phyloP scores from a whole-genome alignment of 352 stramenopile species.

The Phytophthora citrophthora region DNA sequence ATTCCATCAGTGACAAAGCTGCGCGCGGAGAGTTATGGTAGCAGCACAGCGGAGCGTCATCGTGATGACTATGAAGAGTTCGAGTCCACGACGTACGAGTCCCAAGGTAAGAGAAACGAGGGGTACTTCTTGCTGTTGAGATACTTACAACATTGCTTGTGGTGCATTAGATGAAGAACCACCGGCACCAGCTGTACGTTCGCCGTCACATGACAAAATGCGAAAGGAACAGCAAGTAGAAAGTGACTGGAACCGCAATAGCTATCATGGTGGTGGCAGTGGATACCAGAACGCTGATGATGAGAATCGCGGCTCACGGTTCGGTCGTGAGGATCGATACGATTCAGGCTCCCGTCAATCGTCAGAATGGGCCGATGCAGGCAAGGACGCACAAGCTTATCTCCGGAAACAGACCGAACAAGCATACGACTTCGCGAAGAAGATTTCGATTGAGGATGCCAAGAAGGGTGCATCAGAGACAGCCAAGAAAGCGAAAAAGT shows the following conservation, averaged over 20 bases:
- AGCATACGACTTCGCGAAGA: constrained; percentile 89
- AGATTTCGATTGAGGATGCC: constrained; percentile 87
- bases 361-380: constrained; percentile 44
- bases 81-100: constrained; percentile 60
- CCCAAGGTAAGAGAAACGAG: constrained; percentile 39
- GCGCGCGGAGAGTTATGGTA: constrained; percentile 33
- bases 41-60: constrained; percentile 22
- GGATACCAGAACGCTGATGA: constrained; percentile 29
- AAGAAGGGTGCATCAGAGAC: constrained; percentile 84
- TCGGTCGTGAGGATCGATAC: constrained; percentile 42
- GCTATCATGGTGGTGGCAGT: constrained; percentile 28
- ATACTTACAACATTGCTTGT: constrained; percentile 1
- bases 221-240: constrained; percentile 31
- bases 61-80: constrained; percentile 65
- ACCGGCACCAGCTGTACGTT: constrained; percentile 17
- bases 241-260: constrained; percentile 30
- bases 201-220: constrained; percentile 26
- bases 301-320: constrained; percentile 17
- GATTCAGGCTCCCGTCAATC: constrained; percentile 24
- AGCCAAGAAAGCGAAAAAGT: constrained; percentile 90
- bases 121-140: not conserved
- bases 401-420: constrained; percentile 86
- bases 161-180: constrained; percentile 43
- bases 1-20: constrained; percentile 17
- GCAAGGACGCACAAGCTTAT: constrained; percentile 66